These are phyloP conservation scores for Pittosporum tobira DNA, from an alignment of 129 eudicot species.

Conservation along the genomic window DNA sequence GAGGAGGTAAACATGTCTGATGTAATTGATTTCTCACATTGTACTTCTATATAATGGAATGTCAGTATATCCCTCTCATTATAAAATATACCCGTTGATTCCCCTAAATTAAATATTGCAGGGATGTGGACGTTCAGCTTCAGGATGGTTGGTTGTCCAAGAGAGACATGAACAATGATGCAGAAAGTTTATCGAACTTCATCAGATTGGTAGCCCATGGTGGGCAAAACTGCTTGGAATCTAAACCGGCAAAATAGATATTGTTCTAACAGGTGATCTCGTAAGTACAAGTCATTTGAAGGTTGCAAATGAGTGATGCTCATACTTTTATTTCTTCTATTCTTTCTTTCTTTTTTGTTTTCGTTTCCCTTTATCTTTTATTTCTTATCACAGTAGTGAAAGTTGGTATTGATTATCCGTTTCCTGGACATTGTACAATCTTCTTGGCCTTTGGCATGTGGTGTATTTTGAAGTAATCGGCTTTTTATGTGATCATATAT, in stretches of 20 bases:
- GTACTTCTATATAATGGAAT: background rate
- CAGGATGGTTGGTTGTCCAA: slow-evolving; percentile 66
- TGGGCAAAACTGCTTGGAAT: slow-evolving; percentile 30
- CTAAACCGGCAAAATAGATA: slow-evolving; percentile 11
- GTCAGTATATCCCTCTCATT: background rate
- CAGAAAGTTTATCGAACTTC: slow-evolving; percentile 36
- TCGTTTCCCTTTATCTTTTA: background rate
- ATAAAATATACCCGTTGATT: background rate
- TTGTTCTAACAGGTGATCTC: slow-evolving; percentile 22
- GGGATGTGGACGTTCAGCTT: slow-evolving; percentile 60
- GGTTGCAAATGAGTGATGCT: background rate
- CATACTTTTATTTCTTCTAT: background rate
- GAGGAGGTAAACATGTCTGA: slow-evolving; percentile 48
- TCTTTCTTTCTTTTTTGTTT: background rate
- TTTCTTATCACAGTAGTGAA: background rate
- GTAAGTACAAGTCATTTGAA: slow-evolving; percentile 10
- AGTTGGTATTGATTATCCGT: background rate
- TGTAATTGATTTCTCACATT: background rate
- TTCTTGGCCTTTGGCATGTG: background rate
- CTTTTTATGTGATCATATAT: background rate
- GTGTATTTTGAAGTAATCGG: background rate
- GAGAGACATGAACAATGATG: slow-evolving; percentile 55
- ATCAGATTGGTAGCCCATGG: slow-evolving; percentile 24
- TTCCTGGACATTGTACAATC: background rate
- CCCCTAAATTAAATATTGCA: slow-evolving; percentile 16